phyloP scores from a whole-genome alignment of 805 yeast species.

The Schizosaccharomyces japonicus region DNA sequence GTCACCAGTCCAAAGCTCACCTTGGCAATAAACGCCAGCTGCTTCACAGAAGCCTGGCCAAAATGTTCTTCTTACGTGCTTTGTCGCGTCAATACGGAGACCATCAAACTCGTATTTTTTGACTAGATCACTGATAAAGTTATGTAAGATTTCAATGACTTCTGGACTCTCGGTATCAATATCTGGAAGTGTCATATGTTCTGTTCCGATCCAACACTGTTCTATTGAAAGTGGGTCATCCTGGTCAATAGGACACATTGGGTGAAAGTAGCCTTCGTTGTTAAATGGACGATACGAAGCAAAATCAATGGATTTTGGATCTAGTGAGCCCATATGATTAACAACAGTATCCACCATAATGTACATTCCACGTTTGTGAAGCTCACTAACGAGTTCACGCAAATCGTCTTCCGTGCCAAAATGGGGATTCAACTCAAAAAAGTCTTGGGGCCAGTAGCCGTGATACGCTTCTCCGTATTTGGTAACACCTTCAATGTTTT shows the following conservation, averaged over 20 bases:
- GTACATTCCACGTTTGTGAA: conserved; percentile 6
- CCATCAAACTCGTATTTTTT: conserved; percentile 6
- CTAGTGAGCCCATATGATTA: conserved; percentile 5
- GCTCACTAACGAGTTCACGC: not conserved
- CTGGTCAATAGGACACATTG: conserved; percentile 3
- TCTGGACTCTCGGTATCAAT: not conserved
- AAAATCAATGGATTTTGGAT: conserved; percentile 2
- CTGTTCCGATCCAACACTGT: conserved; percentile 7
- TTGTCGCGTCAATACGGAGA: conserved; percentile 6
- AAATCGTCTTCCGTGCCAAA: conserved; percentile 5
- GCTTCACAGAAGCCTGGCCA: conserved; percentile 1
- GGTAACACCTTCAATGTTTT: conserved; percentile 6
- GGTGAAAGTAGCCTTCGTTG: conserved; percentile 2
- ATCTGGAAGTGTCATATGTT: conserved; percentile 5
- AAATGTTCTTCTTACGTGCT: conserved; percentile 3
- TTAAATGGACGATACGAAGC: conserved; percentile 3
- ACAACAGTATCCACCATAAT: conserved; percentile 7
- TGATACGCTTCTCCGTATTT: conserved; percentile 5
- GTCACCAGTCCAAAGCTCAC: conserved; percentile 5
- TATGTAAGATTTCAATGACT: conserved; percentile 3
- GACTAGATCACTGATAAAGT: conserved; percentile 3
- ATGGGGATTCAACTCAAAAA: not conserved
- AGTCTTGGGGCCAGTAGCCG: conserved; percentile 4
- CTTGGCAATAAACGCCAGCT: conserved; percentile 5
- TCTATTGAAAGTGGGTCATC: conserved; percentile 5